Conservation (phyloP, 164 flowering plant genomes). For the Akebia trifoliata region DNA sequence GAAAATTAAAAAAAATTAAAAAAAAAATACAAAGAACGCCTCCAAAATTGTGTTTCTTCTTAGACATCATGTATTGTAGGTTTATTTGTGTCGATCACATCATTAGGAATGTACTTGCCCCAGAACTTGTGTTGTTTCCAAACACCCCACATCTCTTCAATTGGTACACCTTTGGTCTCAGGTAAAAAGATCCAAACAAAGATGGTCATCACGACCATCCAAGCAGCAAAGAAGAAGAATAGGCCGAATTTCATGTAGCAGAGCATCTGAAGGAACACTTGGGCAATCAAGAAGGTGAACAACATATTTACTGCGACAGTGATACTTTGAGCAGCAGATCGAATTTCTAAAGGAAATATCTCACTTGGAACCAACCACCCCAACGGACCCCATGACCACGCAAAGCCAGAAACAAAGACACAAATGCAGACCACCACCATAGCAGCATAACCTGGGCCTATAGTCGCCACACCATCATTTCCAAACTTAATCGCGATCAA, state of each 20-base stretch:
- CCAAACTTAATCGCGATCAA: slow-evolving; percentile 66
- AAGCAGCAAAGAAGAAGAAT: slow-evolving; percentile 76
- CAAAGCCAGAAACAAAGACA: slow-evolving; percentile 67
- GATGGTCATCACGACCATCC: slow-evolving; percentile 50
- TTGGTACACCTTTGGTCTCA: slow-evolving; percentile 75
- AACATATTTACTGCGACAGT: slow-evolving; percentile 81
- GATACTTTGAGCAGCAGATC: slow-evolving; percentile 82
- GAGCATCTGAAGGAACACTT: slow-evolving; percentile 69
- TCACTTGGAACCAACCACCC: slow-evolving; percentile 92
- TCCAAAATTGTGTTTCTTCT: no score
- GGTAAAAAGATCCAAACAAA: slow-evolving; percentile 67
- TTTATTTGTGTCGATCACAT: no score
- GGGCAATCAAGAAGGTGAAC: slow-evolving; percentile 74
- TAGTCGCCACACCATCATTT: slow-evolving; percentile 36
- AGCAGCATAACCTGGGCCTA: slow-evolving; percentile 60
- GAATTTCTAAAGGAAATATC: slow-evolving; percentile 78
- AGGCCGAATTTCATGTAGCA: slow-evolving; percentile 81
- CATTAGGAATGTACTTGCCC: slow-evolving; percentile 42
- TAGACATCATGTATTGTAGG: no score
- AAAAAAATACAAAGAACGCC: background rate
- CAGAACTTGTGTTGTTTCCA: slow-evolving; percentile 87
- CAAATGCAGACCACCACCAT: slow-evolving; percentile 75
- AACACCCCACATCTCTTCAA: slow-evolving; percentile 61
- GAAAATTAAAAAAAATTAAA: no score
- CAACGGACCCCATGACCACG: slow-evolving; percentile 95